Conservation (phyloP, 192 early-diverging fungal genomes). For the Kickxella alabastrina region DNA sequence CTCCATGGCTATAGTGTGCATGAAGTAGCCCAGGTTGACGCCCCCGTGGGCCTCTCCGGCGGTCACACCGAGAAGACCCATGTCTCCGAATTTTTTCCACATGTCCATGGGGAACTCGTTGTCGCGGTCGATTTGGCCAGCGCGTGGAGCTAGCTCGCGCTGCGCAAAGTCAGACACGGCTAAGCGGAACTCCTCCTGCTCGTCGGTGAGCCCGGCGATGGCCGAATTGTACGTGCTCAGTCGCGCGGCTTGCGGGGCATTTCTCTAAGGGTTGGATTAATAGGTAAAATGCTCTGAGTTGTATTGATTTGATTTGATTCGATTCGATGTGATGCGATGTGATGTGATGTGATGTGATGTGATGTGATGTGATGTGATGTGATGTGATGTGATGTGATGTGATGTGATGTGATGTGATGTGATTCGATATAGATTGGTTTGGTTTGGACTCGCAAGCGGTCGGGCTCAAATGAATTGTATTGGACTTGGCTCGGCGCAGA, state of each 20-base stretch:
- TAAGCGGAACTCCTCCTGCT: conserved; percentile 70
- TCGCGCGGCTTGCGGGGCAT: not conserved
- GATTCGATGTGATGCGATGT: too few species aligned
- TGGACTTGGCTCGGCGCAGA: too few species aligned
- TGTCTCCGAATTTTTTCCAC: conserved; percentile 96
- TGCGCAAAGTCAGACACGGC: conserved; percentile 74
- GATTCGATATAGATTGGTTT: too few species aligned
- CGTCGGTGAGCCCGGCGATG: conserved; percentile 70
- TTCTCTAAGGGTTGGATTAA: not conserved
- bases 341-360: too few species aligned
- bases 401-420: too few species aligned
- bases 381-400: not conserved
- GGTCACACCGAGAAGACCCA: conserved; percentile 93
- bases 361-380: not conserved
- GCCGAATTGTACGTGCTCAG: conserved; percentile 67
- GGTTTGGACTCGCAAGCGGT: too few species aligned
- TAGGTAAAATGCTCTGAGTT: not conserved
- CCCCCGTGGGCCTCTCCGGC: conserved; percentile 86
- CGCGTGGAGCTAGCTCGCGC: conserved; percentile 77
- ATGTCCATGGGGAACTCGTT: conserved; percentile 92
- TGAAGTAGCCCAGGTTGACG: conserved; percentile 82
- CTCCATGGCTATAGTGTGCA: conserved; percentile 90
- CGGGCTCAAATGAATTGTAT: too few species aligned
- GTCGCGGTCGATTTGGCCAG: conserved; percentile 74
- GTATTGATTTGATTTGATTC: too few species aligned